Conservation (phyloP, 768 basidiomycete genomes). For the Artomyces pyxidatus region DNA sequence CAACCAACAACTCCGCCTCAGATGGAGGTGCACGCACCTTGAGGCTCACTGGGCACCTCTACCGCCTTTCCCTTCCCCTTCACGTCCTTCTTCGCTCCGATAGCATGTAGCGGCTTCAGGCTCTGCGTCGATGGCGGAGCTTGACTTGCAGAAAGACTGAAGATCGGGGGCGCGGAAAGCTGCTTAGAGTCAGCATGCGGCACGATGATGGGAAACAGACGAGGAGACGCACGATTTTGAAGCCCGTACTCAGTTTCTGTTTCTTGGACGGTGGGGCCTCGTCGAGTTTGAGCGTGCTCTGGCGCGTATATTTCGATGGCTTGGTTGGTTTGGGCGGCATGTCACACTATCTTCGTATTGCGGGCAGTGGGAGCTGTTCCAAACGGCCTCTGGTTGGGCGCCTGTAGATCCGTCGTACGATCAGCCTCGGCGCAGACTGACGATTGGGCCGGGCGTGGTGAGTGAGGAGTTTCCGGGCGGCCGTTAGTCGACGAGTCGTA, state of each 20-base stretch:
- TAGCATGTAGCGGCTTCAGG: not conserved
- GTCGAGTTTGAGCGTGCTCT: constrained; percentile 14
- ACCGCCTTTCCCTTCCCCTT: constrained; percentile 21
- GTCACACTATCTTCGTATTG: too few relatives aligned
- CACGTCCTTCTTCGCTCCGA: constrained; percentile 3
- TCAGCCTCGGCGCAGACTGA: too few relatives aligned
- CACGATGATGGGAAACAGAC: constrained; percentile 1
- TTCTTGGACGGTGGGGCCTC: constrained; percentile 10
- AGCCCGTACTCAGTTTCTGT: not conserved
- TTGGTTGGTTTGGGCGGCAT: constrained; percentile 5
- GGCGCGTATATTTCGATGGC: constrained; percentile 2
- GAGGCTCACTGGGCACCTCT: not conserved
- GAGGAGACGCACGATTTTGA: constrained; percentile 4
- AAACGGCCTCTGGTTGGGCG: too few relatives aligned
- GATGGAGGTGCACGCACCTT: not conserved
- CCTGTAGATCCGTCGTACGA: too few relatives aligned
- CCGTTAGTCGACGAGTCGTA: too few relatives aligned
- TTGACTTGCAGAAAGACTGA: not conserved
- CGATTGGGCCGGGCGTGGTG: too few relatives aligned
- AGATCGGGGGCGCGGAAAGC: constrained; percentile 2
- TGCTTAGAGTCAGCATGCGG: constrained; percentile 3
- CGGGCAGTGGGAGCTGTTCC: too few relatives aligned
- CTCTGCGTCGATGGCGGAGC: not conserved
- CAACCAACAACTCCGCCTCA: not conserved
- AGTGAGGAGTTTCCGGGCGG: too few relatives aligned